Percentiles rank a stretch among this genome's conserved stretches.
These are phyloP conservation scores for Cantharellus anzutake DNA, from an alignment of 768 basidiomycete species.

Conservation along the genomic window DNA sequence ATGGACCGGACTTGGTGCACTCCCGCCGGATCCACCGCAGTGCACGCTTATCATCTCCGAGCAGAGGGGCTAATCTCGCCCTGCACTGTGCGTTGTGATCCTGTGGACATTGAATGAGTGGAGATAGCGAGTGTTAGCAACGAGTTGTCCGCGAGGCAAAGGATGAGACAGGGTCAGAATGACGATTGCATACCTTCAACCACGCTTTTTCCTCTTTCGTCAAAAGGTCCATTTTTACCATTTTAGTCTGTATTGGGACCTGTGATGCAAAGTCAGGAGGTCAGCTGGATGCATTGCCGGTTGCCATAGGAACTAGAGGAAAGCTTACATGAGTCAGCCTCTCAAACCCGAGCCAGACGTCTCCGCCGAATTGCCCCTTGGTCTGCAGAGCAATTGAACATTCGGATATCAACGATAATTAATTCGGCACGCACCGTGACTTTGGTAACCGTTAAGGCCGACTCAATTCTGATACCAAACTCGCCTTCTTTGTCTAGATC, in stretches of 20 bases:
- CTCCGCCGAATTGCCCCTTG: constrained; percentile 7
- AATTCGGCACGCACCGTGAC: constrained; percentile 28
- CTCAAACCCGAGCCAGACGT: constrained; percentile 70
- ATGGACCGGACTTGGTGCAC: background rate
- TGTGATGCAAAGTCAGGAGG: background rate
- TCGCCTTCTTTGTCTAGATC: constrained; percentile 46
- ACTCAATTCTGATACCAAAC: constrained; percentile 89
- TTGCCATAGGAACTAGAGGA: background rate
- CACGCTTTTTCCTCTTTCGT: constrained; percentile 38
- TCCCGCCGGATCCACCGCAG: constrained; percentile 7
- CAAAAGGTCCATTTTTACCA: constrained; percentile 31
- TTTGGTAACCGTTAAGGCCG: constrained; percentile 54
- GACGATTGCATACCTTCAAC: constrained; percentile 23
- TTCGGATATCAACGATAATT: background rate
- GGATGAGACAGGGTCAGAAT: background rate
- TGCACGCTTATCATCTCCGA: constrained; percentile 8
- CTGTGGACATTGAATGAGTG: background rate
- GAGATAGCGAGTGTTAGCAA: background rate
- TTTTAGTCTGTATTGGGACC: constrained; percentile 7
- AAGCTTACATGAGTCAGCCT: constrained; percentile 36
- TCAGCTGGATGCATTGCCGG: background rate
- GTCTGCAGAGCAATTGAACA: background rate
- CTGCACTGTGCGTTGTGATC: constrained; percentile 6
- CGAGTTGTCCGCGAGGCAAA: background rate
- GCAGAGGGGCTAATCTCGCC: constrained; percentile 4